Evolutionary conservation across 495 filamentous ascomycete genomes (phyloP).

Genomic region (Astrothelium subdiscretum): DNA sequence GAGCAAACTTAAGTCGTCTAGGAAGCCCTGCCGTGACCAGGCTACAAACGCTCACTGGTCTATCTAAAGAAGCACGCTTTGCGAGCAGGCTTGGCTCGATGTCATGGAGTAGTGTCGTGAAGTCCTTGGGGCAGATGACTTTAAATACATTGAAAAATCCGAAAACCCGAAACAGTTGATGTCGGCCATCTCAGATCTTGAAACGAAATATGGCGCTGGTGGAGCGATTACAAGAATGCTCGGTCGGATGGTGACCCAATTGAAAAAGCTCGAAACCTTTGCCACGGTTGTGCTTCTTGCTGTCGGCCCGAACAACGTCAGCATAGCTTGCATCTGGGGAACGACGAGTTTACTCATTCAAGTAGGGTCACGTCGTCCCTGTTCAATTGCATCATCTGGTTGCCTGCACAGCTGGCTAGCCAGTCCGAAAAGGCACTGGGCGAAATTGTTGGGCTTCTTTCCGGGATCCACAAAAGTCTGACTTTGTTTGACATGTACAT

Average conservation of each 20-base stretch:
- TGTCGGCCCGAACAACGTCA: background rate
- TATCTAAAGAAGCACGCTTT: too few relatives aligned
- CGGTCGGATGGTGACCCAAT: background rate
- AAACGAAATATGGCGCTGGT: background rate
- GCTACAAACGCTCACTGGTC: too few relatives aligned
- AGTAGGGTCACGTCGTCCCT: background rate
- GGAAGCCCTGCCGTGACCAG: too few relatives aligned
- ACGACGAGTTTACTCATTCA: background rate
- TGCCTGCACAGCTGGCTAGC: background rate
- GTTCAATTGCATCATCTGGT: background rate
- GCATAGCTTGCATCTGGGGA: background rate
- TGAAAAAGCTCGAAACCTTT: background rate
- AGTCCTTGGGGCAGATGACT: background rate
- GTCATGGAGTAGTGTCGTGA: too few relatives aligned
- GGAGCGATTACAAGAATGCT: background rate
- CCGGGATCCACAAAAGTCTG: background rate
- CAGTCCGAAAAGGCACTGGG: background rate
- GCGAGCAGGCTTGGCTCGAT: too few relatives aligned
- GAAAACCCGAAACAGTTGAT: background rate
- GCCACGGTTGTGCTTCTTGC: background rate
- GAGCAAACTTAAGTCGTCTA: too few relatives aligned
- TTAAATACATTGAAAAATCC: background rate
- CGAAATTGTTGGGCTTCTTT: background rate
- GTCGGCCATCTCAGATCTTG: background rate
- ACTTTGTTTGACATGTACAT: background rate